These are phyloP conservation scores for Starmera pachycereana DNA, from an alignment of 805 yeast species.

Conservation along the genomic window DNA sequence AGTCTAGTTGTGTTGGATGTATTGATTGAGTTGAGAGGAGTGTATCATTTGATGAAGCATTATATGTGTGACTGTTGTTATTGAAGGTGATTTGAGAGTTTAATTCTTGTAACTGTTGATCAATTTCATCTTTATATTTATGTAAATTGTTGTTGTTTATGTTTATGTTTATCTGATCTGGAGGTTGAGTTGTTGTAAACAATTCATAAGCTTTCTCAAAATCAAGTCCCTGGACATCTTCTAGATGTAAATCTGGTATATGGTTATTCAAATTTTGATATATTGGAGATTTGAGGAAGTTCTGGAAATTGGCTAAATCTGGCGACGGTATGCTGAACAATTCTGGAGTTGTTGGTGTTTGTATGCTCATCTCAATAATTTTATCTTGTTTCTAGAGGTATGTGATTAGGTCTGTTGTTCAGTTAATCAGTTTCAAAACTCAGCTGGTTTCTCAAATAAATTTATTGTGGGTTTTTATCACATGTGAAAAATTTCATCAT, in stretches of 20 bases:
- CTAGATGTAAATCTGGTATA: conserved; percentile 3
- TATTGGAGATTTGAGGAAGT: conserved; percentile 1
- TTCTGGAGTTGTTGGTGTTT: conserved; percentile 9
- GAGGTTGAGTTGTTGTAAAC: conserved; percentile 14
- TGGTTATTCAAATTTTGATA: not conserved
- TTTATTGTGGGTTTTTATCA: not conserved
- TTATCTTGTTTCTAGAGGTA: not conserved
- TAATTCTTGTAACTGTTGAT: not conserved
- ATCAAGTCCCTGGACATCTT: conserved; percentile 12
- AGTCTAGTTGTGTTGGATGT: conserved; percentile 7
- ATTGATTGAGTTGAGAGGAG: not conserved
- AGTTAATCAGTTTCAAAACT: too few relatives aligned
- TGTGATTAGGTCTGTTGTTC: not conserved
- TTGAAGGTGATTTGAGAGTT: conserved; percentile 1
- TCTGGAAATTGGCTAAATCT: conserved; percentile 3
- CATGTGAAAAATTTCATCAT: too few relatives aligned
- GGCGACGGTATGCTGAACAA: conserved; percentile 6
- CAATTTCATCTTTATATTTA: not conserved
- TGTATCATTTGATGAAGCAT: not conserved
- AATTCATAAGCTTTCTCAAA: conserved; percentile 20
- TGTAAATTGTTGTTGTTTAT: not conserved
- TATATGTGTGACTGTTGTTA: too few relatives aligned
- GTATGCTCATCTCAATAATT: conserved; percentile 1
- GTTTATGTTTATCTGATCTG: not conserved
- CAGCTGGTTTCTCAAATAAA: not conserved